Evolutionary conservation across 1,139 yeast species (phyloP).

Genomic region (Pichia sp.): DNA sequence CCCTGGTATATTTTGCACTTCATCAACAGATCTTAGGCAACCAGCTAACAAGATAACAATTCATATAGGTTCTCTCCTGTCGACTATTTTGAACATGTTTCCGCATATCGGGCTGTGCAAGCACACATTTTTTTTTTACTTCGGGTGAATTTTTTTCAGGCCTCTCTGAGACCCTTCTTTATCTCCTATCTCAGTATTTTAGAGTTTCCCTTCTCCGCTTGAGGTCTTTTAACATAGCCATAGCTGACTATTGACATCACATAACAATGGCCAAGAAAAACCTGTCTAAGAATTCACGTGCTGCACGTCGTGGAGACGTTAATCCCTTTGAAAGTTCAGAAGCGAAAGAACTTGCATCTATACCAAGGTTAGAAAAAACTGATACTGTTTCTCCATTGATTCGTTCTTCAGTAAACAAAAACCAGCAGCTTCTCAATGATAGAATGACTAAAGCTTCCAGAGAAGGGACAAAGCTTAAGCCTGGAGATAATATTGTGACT

Average conservation of each 20-base stretch:
- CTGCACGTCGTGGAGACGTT: slow-evolving; percentile 62
- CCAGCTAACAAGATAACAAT: no score
- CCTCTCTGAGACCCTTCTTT: not conserved
- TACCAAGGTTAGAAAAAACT: slow-evolving; percentile 56
- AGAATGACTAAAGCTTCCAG: slow-evolving; percentile 42
- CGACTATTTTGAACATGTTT: not conserved
- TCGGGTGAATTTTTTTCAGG: not conserved
- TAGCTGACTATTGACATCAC: not conserved
- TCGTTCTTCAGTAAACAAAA: slow-evolving; percentile 59
- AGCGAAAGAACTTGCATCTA: slow-evolving; percentile 43
- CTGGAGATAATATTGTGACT: slow-evolving; percentile 32
- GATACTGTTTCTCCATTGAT: slow-evolving; percentile 61
- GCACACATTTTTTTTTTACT: not conserved
- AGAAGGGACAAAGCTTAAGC: slow-evolving; percentile 28
- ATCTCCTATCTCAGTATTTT: not conserved
- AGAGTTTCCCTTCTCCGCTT: not conserved
- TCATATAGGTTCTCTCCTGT: no score
- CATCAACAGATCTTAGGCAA: no score
- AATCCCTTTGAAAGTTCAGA: slow-evolving; percentile 34
- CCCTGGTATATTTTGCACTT: no score
- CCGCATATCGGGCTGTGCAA: not conserved
- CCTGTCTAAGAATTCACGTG: slow-evolving; percentile 67
- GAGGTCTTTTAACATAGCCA: no score
- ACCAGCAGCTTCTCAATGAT: slow-evolving; percentile 55
- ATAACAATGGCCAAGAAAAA: slow-evolving; percentile 27